Base-by-base conservation (phyloP, 2,329 filamentous ascomycete species). In the Pestalotiopsis sp. region DNA sequence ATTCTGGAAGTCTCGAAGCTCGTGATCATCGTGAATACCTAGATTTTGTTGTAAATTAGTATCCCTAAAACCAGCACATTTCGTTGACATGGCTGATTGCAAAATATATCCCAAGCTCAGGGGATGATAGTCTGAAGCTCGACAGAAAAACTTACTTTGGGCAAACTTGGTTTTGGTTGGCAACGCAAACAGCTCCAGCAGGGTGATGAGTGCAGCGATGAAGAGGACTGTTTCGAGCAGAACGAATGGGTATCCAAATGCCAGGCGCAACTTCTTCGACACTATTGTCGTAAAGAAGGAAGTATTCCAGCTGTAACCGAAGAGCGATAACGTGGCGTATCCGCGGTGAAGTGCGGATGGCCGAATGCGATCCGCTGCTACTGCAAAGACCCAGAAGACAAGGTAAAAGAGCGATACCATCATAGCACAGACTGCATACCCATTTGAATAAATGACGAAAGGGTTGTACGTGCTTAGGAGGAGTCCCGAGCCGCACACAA, bases 361-460 rank as follows among this genome's bases (percentile, higher is more conserved):
- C 17, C 94, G 89, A 64, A 92, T 88, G 70, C 90, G 91, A 75
- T 93, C 91, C 14, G 93, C 91, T 2, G 92, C 91, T 52, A n/a
- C 6, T n/a, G 20, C 6, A 36, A 95, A 84, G 72, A 93, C 90
- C 94, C 95, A 97, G 41, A 93, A 90, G 27, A 91, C 78, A 69
- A 91, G 89, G 75, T 95, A 89, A 84, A 93, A 97, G 0, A 92
- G 84, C 1, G 92, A 91, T 0, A 94, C 77, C 81, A 93, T 92
- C 90, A 95, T 95, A 39, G 89, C 88, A 92, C 93, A 96, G 73
- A 97, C 91, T 5, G 92, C 86, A 77, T 95, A 97, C 31, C 89
- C 86, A 72, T 92, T 95, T 80, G 93, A 94, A 81, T 97, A 95
- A 9, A 95, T 83, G 73, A 97, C 93, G 74, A 93, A 88, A 0